Evolutionary conservation across 2,329 filamentous ascomycete species (phyloP).

Genomic region (Aspergillus latus): DNA sequence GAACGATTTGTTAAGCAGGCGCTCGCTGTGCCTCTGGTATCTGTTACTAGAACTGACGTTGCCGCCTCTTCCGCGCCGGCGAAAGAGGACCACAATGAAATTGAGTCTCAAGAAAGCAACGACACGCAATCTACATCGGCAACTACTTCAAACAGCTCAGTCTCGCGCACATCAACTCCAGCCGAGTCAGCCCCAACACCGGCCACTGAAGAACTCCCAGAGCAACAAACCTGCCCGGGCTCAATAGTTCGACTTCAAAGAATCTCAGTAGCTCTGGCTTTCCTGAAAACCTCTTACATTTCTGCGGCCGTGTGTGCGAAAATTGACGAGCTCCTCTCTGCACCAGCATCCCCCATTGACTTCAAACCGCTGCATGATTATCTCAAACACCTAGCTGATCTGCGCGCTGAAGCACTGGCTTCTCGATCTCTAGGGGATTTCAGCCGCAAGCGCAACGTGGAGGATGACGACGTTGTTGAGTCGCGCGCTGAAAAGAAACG

Average conservation of each 20-base stretch:
- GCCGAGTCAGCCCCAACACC: conserved; percentile 33
- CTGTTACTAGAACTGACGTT: conserved; percentile 60
- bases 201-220: conserved; percentile 16
- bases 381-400: conserved; percentile 62
- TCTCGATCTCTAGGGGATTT: conserved; percentile 58
- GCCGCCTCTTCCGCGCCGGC: conserved; percentile 13
- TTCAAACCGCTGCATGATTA: conserved; percentile 73
- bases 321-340: conserved; percentile 41
- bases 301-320: conserved; percentile 38
- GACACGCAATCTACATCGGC: conserved; percentile 34
- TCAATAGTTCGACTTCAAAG: conserved; percentile 47
- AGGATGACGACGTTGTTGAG: conserved; percentile 46
- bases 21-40: conserved; percentile 73
- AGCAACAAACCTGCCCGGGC: conserved; percentile 32
- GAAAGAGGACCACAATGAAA: conserved; percentile 25
- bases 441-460: conserved; percentile 41
- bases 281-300: conserved; percentile 53
- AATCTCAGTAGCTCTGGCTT: conserved; percentile 51
- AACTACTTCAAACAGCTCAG: conserved; percentile 32
- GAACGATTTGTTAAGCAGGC: conserved; percentile 75
- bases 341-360: conserved; percentile 52
- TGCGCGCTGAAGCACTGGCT: conserved; percentile 70
- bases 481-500: conserved; percentile 75
- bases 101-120: conserved; percentile 26
- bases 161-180: conserved; percentile 39